These are phyloP conservation scores for Exophiala calicioides DNA, from an alignment of 2,329 filamentous ascomycete species.

Conservation along the genomic window DNA sequence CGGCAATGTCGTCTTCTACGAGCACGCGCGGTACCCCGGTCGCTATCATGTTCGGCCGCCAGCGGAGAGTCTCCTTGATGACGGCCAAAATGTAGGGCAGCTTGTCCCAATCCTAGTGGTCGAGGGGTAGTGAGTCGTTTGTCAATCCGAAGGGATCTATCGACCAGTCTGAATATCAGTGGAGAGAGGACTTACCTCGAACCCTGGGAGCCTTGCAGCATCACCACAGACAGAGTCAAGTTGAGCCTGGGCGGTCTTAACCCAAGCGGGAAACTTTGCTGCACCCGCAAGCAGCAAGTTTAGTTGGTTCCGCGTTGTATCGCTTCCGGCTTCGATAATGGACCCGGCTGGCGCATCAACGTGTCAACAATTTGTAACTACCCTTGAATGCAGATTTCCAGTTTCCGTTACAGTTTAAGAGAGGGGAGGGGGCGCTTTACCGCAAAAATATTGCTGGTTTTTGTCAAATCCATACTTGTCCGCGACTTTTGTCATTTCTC, in stretches of 20 bases:
- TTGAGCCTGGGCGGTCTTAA: slow-evolving; percentile 8
- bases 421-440: too few species aligned
- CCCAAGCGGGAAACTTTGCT: slow-evolving; percentile 16
- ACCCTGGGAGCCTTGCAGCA: slow-evolving; percentile 4
- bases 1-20: slow-evolving; percentile 33
- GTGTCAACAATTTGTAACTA: not conserved
- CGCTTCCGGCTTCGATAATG: slow-evolving; percentile 19
- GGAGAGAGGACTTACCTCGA: slow-evolving; percentile 7
- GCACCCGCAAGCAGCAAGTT: slow-evolving; percentile 12
- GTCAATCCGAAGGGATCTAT: too few species aligned
- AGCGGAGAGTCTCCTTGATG: slow-evolving; percentile 37
- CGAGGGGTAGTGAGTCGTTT: not conserved
- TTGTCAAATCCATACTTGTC: slow-evolving; percentile 15
- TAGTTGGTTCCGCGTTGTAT: slow-evolving; percentile 14
- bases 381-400: too few species aligned
- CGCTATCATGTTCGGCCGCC: slow-evolving; percentile 33
- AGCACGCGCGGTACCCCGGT: slow-evolving; percentile 4
- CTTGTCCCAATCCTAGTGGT: slow-evolving; percentile 26
- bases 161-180: too few species aligned
- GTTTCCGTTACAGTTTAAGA: too few species aligned
- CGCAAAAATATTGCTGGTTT: slow-evolving; percentile 12
- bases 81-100: slow-evolving; percentile 38
- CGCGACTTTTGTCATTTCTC: slow-evolving; percentile 8
- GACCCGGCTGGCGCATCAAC: slow-evolving; percentile 4
- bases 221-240: slow-evolving; percentile 16